Percentiles rank a stretch among this genome's conserved stretches.
Conservation (phyloP, 306 rosid genomes). For the Trifolium subterraneum region DNA sequence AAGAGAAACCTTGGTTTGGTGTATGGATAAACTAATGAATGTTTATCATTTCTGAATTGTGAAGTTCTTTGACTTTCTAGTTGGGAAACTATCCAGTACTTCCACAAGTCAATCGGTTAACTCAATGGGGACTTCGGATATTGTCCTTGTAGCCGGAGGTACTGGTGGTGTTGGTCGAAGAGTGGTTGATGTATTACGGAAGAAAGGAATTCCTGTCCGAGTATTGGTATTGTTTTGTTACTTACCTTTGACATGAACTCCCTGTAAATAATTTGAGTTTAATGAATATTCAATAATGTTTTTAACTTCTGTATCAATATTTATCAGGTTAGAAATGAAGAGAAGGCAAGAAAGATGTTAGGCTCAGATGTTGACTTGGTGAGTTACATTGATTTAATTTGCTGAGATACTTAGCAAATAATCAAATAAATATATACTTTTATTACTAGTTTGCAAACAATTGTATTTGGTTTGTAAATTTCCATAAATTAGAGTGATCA, state of each 20-base stretch:
- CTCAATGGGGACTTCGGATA: constrained; percentile 73
- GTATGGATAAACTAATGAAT: constrained; percentile 54
- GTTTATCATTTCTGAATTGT: constrained; percentile 54
- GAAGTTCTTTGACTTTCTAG: constrained; percentile 83
- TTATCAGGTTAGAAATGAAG: constrained; percentile 85
- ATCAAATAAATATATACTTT: constrained; percentile 8
- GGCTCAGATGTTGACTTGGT: constrained; percentile 92
- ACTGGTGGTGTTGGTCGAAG: constrained; percentile 98
- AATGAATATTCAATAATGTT: background rate
- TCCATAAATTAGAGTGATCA: background rate
- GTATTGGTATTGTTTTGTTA: constrained; percentile 65
- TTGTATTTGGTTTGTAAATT: constrained; percentile 20
- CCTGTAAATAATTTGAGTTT: background rate
- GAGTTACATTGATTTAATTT: constrained; percentile 46
- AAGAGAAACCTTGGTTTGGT: background rate
- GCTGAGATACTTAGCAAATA: constrained; percentile 11
- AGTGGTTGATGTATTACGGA: constrained; percentile 73
- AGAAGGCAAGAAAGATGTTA: constrained; percentile 85
- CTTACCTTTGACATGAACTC: constrained; percentile 32
- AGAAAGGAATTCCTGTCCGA: constrained; percentile 84
- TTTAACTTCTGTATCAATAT: constrained; percentile 27
- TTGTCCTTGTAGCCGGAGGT: constrained; percentile 90
- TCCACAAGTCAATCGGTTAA: constrained; percentile 61
- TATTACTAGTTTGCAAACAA: background rate
- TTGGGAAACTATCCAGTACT: constrained; percentile 64